Base-by-base conservation (phyloP, 768 basidiomycete species). In the Tephrocybe sp. region DNA sequence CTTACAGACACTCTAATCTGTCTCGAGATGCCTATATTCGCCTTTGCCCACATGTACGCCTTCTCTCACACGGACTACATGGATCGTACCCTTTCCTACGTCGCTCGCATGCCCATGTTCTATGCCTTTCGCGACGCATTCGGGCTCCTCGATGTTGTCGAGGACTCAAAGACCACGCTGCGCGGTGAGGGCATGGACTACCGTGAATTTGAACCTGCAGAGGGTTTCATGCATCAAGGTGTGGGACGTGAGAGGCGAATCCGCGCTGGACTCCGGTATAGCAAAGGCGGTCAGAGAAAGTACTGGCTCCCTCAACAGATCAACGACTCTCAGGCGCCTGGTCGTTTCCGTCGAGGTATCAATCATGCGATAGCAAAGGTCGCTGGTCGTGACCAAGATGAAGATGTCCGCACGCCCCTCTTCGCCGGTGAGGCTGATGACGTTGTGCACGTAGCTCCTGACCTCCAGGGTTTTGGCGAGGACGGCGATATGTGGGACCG, bases 1-100 rank as follows among this genome's bases (percentile, higher is more conserved):
- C 79, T 96, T 55, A 91, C 87, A 14, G 96, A 99, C 68, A 84
- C 87, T 7, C 77, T 98, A 51, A 92, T 98, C 61, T 97, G 94
- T 71, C 71, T 94, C 55, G 96, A 99, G 71, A 98, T 99, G 96
- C 96, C 97, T 0, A 70, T 98, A 53, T 98, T 98, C 64, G 96
- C 97, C 2, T 75, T 97, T 47, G 90, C 93, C 5, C 97, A 99
- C 71, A 84, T 90, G 73, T 98, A 88, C 62, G 97, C 97, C 24
- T 99, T 99, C 68, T 87, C 90, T 15, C 84, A 91, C 61, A 86
- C 78, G 45, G 94, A 97, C 69, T 98, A 90, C 67, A 80, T 94
- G 53, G 88, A 73, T 66, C 71, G 58, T 46, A 73, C 51, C 3
- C 70, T 71, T 26, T 71, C 69, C 5, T 91, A 85, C 65, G 86